Evolutionary conservation across 208 protist genomes (phyloP), one percentile per base, ranked within the genome.

Genomic region (Leishmania mexicana): DNA sequence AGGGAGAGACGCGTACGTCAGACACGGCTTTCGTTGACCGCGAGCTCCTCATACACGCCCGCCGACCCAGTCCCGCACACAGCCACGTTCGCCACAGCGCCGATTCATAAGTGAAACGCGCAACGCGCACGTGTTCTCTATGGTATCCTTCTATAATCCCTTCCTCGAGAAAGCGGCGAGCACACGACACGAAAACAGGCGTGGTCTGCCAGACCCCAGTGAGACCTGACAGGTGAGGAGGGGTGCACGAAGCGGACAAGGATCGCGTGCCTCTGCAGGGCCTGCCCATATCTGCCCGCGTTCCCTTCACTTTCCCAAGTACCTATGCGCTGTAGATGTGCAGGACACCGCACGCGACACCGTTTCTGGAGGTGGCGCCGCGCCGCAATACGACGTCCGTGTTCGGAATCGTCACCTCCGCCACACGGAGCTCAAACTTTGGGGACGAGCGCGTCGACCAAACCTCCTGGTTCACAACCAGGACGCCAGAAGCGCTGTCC

Each of bases 391-490:
- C 93, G 2, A 78, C 35, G 15, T 81, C 85, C 67, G 88, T 92
- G 77, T 96, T 82, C 0, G 79, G 77, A n/a, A 97, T 92, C 2
- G 93, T 96, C 38, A 97, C 88, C 85, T 97, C 95, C 15, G 89
- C 90, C 72, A 97, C 95, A 35, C 92, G 93, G 73, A 97, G 72
- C 78, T 93, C 84, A 81, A 94, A 96, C 81, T 81, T 87, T 6
- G 79, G 86, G 0, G 75, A 70, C 8, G 83, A 82, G 28, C 94
- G 95, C n/a, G 85, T 83, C 17, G 90, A 94, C 92, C 93, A 97
- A 49, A 95, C 85, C 74, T 90, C 92, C 73, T 90, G 95, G 73
- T 97, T 97, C 5, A 96, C 88, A 0, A 97, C 93, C 11, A 97
- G 79, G 3, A 96, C 89, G 57, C 95, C 95, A 0, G 89, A 90